Percentiles rank a stretch among this genome's conserved stretches.
phyloP scores from a whole-genome alignment of 2,329 filamentous ascomycete species.

The Aspergillus transmontanensis region DNA sequence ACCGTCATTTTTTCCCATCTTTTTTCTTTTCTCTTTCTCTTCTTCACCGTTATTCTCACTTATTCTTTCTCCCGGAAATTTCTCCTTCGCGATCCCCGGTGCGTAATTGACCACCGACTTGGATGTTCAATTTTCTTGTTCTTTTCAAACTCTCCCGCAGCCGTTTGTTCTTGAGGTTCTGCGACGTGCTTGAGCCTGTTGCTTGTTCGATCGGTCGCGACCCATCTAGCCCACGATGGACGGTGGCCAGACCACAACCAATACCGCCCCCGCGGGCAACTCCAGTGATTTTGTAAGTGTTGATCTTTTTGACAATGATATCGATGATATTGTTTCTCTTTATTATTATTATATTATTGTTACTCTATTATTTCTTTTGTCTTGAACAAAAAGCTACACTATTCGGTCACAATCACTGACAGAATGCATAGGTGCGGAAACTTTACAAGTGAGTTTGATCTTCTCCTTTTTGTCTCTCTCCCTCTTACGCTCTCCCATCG shows the following conservation, averaged over 20 bases:
- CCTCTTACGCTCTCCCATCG: constrained; percentile 2
- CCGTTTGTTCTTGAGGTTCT: constrained; percentile 17
- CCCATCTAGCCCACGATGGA: constrained; percentile 49
- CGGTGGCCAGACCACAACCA: constrained; percentile 45
- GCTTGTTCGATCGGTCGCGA: constrained; percentile 43
- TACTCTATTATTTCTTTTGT: background rate
- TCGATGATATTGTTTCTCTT: constrained; percentile 26
- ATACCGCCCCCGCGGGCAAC: constrained; percentile 65
- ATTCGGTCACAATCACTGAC: background rate
- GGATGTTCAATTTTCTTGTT: constrained; percentile 10
- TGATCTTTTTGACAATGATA: constrained; percentile 15
- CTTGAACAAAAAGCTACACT: background rate
- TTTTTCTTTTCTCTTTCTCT: constrained; percentile 17
- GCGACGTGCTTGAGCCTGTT: constrained; percentile 28
- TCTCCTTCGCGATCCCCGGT: background rate
- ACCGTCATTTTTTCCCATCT: background rate
- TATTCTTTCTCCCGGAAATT: background rate
- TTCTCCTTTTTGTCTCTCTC: constrained; percentile 12
- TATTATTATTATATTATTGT: background rate
- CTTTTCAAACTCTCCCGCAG: background rate
- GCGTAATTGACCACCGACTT: background rate
- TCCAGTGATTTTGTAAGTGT: constrained; percentile 91
- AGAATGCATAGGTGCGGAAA: constrained; percentile 80
- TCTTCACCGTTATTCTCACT: constrained; percentile 12
- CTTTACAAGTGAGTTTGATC: constrained; percentile 79